Conservation (phyloP, 108 stramenopile genomes). For the Pelagomonas calceolata region DNA sequence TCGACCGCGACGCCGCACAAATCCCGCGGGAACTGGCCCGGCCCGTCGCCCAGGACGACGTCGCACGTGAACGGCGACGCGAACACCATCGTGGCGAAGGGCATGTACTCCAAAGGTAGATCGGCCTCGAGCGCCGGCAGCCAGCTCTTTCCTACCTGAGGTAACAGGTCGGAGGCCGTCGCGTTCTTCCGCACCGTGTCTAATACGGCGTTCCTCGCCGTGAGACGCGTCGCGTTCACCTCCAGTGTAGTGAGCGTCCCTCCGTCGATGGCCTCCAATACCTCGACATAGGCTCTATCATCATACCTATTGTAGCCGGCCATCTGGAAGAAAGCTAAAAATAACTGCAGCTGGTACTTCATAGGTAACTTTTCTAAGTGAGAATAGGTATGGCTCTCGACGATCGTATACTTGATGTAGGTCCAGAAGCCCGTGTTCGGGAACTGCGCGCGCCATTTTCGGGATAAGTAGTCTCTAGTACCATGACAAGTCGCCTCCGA, state of each 20-base stretch:
- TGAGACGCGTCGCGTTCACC: no score
- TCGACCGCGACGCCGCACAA: not conserved
- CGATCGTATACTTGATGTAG: slow-evolving; percentile 1
- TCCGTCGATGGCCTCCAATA: no score
- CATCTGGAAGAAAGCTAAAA: not conserved
- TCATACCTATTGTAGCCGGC: not conserved
- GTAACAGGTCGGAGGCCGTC: not conserved
- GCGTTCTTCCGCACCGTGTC: not conserved
- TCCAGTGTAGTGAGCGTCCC: no score
- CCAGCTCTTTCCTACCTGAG: not conserved
- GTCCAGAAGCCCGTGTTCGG: slow-evolving; percentile 1
- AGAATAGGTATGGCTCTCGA: not conserved
- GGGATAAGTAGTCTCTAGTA: not conserved
- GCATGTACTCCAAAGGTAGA: not conserved
- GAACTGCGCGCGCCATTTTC: not conserved
- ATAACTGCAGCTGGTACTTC: not conserved
- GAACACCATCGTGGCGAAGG: not conserved
- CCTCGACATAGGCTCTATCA: no score
- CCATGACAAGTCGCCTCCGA: not conserved
- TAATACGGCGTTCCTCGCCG: no score
- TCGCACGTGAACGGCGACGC: not conserved
- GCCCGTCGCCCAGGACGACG: not conserved
- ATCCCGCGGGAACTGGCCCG: not conserved
- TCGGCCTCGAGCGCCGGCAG: not conserved
- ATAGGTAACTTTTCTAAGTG: not conserved